phyloP scores from a whole-genome alignment of 139 green algal species.

The Chlamydomonas schloesseri region DNA sequence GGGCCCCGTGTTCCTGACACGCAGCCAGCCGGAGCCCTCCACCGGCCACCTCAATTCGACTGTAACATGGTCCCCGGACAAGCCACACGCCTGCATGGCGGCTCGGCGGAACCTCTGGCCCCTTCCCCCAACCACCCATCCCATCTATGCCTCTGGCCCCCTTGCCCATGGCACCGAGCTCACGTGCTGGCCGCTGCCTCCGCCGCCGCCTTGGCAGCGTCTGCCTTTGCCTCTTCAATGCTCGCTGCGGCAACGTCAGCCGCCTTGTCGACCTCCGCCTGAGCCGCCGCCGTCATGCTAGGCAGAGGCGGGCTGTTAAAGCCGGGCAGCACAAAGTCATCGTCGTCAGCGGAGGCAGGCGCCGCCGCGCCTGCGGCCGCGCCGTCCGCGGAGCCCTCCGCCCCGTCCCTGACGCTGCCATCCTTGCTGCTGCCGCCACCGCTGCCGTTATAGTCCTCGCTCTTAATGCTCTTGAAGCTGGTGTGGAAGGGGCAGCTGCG shows the following conservation, averaged over 20 bases:
- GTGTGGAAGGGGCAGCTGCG: constrained; percentile 41
- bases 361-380: not conserved
- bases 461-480: not conserved
- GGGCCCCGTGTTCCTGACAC: too few relatives aligned
- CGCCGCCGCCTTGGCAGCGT: not conserved
- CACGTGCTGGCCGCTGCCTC: too few relatives aligned
- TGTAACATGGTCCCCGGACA: too few relatives aligned
- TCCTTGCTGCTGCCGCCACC: not conserved
- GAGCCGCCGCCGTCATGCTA: not conserved
- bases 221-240: not conserved
- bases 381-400: not conserved
- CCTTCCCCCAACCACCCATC: too few relatives aligned
- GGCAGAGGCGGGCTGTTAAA: constrained; percentile 8
- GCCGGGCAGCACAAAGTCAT: constrained; percentile 16
- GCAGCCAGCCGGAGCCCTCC: too few relatives aligned
- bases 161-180: too few relatives aligned
- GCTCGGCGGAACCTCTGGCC: too few relatives aligned
- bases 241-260: not conserved
- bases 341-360: not conserved
- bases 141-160: too few relatives aligned
- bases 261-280: not conserved
- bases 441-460: not conserved
- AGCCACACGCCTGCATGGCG: too few relatives aligned
- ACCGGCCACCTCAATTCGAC: too few relatives aligned
- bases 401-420: not conserved